These are phyloP conservation scores for Psilocybe mexicana DNA, from an alignment of 1,284 basidiomycete species.

Conservation along the genomic window DNA sequence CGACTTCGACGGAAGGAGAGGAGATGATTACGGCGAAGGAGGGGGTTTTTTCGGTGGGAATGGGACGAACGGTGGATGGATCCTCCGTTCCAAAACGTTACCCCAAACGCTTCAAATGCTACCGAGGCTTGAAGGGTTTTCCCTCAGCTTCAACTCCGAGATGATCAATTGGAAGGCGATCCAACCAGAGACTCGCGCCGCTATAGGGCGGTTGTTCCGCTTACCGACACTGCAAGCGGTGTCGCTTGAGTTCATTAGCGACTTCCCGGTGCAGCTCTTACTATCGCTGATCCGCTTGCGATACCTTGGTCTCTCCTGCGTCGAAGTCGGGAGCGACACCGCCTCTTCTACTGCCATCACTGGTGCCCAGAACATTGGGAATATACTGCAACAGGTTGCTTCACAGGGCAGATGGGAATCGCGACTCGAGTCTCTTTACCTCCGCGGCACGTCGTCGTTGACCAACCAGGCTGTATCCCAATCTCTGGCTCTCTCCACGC, in stretches of 20 bases:
- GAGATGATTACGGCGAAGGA: background rate
- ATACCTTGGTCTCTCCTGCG: constrained; percentile 20
- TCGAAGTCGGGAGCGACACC: constrained; percentile 14
- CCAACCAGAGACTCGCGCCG: constrained; percentile 8
- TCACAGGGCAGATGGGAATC: constrained; percentile 3
- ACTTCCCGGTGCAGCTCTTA: constrained; percentile 15
- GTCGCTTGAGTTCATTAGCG: constrained; percentile 20
- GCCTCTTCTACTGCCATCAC: too few species aligned
- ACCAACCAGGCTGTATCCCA: constrained; percentile 15
- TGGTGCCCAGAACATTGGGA: background rate
- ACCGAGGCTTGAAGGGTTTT: constrained; percentile 16
- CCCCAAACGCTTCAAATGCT: constrained; percentile 12
- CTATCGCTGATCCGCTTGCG: constrained; percentile 10
- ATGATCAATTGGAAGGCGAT: constrained; percentile 19
- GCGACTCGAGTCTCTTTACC: constrained; percentile 11
- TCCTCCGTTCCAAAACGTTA: constrained; percentile 14
- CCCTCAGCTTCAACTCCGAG: constrained; percentile 22
- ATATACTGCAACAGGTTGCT: background rate
- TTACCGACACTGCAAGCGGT: constrained; percentile 16
- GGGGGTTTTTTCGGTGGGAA: background rate
- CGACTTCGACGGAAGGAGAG: constrained; percentile 8
- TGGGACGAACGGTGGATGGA: constrained; percentile 13
- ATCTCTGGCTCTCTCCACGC: constrained; percentile 2
- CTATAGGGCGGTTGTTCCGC: constrained; percentile 11
- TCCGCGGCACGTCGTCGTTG: constrained; percentile 17